Base-by-base conservation (phyloP, 805 yeast species). In the Hanseniaspora meyeri region DNA sequence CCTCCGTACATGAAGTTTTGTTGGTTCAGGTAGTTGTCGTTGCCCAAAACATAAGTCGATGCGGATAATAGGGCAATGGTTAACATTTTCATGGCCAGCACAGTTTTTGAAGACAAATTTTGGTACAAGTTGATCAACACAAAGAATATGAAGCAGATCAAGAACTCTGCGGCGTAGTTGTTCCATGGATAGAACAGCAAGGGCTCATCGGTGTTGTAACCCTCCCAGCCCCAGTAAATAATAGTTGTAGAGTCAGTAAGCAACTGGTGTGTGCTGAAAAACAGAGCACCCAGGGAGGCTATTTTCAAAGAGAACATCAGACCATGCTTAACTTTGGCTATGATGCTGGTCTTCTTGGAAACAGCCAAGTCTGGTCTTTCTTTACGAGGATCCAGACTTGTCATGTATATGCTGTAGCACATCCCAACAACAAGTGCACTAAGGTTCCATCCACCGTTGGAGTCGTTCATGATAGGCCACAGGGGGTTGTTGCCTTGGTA, bases 171-270 rank as follows among this genome's bases (percentile, higher is more conserved):
- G 59, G 9, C 83, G 77, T 38, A 31, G 19, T 39, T 38, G 49
- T 95, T 91, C 68, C 70, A 68, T 32, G 72, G 72, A 68, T 70
- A 74, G 62, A 87, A 88, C 34, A 95, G 88, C 47, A 89, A 80
- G 12, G 97, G 95, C 4, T 85, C 76, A 11, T 97, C 96, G 0
- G 95, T 95, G n/a, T 87, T 74, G 67, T 77, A 91, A 0, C 98
- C 98, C 59, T 83, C 85, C 97, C 97, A 93, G n/a, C 82, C 80
- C 97, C 97, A 93, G 49, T 83, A 74, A n/a, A 87, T 85, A 45
- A 91, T 75, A 10, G 93, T 85, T 2, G 95, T 82, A 0, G 96
- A 77, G 66, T 93, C 98, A 2, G 87, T 78, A 49, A 89, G 68
- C 73, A 83, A 78, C 14, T 95, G 85, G 62, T 82, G 83, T 38